These are phyloP conservation scores for Lactarius indigo DNA, from an alignment of 768 basidiomycete species.

Conservation along the genomic window DNA sequence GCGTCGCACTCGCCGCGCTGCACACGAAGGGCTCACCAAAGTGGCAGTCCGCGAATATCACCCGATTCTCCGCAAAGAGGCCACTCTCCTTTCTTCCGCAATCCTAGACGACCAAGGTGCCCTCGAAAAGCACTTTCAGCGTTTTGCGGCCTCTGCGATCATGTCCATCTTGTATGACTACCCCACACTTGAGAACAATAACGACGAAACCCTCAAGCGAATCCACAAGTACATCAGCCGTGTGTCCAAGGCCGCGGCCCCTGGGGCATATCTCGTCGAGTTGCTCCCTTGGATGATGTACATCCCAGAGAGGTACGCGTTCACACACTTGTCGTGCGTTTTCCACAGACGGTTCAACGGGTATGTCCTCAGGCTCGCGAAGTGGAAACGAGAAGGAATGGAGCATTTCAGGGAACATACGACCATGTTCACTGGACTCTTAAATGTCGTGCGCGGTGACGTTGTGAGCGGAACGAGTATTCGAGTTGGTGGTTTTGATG, in stretches of 20 bases:
- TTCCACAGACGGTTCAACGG: not conserved
- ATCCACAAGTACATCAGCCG: not conserved
- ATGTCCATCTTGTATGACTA: conserved; percentile 12
- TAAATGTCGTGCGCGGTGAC: conserved; percentile 8
- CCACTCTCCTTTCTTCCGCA: not conserved
- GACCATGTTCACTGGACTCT: conserved; percentile 22
- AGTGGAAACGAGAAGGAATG: conserved; percentile 28
- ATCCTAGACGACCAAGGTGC: not conserved
- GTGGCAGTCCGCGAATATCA: not conserved
- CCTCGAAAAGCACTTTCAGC: conserved; percentile 1
- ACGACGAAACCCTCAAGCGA: conserved; percentile 5
- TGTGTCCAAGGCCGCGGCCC: conserved; percentile 9
- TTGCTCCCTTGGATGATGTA: conserved; percentile 26
- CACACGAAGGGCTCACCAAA: conserved; percentile 14
- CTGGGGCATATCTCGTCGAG: conserved; percentile 26
- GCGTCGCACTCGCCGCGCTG: conserved; percentile 17
- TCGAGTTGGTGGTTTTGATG: not conserved
- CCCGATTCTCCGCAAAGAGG: conserved; percentile 8
- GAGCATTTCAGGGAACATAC: conserved; percentile 5
- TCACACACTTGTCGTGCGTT: not conserved
- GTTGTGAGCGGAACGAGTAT: conserved; percentile 11
- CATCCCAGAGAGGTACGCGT: conserved; percentile 18
- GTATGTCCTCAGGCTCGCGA: conserved; percentile 14
- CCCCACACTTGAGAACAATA: conserved; percentile 10
- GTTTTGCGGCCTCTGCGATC: conserved; percentile 6